A percentile compares a stretch with the other conserved stretches of the same genome.
These are phyloP conservation scores for Pestalotiopsis sp. DNA, from an alignment of 2,329 filamentous ascomycete genomes.

Conservation along the genomic window DNA sequence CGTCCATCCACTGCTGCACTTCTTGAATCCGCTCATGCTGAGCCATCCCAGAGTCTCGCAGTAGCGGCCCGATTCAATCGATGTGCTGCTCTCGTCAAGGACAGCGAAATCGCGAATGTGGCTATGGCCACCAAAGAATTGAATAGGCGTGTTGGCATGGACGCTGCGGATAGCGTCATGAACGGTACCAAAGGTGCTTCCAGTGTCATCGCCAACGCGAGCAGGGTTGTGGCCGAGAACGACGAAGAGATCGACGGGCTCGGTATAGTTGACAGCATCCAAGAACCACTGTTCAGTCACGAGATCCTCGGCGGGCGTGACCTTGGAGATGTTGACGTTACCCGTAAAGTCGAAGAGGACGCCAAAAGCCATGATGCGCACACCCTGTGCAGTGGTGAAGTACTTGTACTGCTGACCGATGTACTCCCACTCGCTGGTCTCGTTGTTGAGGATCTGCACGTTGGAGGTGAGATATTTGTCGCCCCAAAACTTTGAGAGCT, in stretches of 20 bases:
- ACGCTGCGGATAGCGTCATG: constrained; percentile 60
- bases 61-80: constrained; percentile 62
- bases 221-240: constrained; percentile 67
- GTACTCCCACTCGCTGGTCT: constrained; percentile 42
- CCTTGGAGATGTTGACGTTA: constrained; percentile 63
- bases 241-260: constrained; percentile 66
- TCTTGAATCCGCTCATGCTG: constrained; percentile 62
- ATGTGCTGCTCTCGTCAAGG: constrained; percentile 64
- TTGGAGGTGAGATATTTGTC: constrained; percentile 49
- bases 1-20: constrained; percentile 43
- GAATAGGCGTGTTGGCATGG: constrained; percentile 61
- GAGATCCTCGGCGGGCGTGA: constrained; percentile 56
- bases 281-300: constrained; percentile 63
- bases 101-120: constrained; percentile 68
- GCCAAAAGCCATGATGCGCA: constrained; percentile 48
- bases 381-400: constrained; percentile 44
- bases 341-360: constrained; percentile 53
- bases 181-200: constrained; percentile 47
- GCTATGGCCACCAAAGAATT: constrained; percentile 65
- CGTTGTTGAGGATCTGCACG: constrained; percentile 43
- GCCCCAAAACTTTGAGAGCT: constrained; percentile 60
- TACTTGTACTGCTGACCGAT: constrained; percentile 47
- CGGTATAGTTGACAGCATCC: constrained; percentile 52
- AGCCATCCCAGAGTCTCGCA: constrained; percentile 72
- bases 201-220: constrained; percentile 41